Conservation (phyloP, 805 yeast genomes). For the Cephaloascus albidus region DNA sequence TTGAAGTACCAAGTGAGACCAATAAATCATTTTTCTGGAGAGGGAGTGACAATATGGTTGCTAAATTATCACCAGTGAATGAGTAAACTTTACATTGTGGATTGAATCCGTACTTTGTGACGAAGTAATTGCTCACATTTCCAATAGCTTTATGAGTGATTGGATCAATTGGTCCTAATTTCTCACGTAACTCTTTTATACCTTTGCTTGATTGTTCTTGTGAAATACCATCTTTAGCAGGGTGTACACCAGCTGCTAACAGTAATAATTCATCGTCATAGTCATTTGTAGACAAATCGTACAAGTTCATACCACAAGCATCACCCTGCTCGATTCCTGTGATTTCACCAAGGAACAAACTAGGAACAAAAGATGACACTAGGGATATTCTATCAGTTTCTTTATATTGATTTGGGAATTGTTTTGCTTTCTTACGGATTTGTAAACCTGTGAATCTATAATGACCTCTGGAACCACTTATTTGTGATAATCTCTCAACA, state of each 20-base stretch:
- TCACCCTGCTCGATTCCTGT: constrained; percentile 72
- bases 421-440: constrained; percentile 57
- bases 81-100: constrained; percentile 53
- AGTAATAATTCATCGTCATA: constrained; percentile 52
- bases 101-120: constrained; percentile 52
- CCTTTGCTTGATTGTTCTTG: constrained; percentile 14
- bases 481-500: constrained; percentile 40
- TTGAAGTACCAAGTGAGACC: constrained; percentile 84
- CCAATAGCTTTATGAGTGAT: constrained; percentile 43
- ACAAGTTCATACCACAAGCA: constrained; percentile 89
- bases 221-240: constrained; percentile 25
- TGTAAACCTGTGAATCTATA: constrained; percentile 91
- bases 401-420: constrained; percentile 40
- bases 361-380: constrained; percentile 71
- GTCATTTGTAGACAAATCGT: constrained; percentile 50
- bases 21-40: constrained; percentile 67
- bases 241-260: constrained; percentile 43
- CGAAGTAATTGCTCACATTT: constrained; percentile 49
- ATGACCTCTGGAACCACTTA: constrained; percentile 85
- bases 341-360: constrained; percentile 57
- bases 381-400: constrained; percentile 57
- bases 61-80: constrained; percentile 87
- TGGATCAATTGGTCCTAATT: constrained; percentile 45
- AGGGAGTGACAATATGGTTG: constrained; percentile 79
- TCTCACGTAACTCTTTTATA: constrained; percentile 30